Evolutionary conservation across 441 rosid species (phyloP).

Genomic region (Monsonia emarginata): DNA sequence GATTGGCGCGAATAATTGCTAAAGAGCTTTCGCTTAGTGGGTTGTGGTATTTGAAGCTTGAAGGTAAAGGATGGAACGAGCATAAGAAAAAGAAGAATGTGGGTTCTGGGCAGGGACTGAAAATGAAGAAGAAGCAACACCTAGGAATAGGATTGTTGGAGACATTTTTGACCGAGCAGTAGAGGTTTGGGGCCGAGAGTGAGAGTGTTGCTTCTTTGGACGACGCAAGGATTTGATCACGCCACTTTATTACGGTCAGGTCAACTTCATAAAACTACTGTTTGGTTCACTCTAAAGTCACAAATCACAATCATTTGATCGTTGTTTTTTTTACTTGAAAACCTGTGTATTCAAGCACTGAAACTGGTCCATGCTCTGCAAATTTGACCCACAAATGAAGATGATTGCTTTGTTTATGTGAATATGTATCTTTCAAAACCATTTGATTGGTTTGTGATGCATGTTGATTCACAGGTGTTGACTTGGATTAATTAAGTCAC

Average conservation of each 20-base stretch:
- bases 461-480: background rate
- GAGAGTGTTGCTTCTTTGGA: background rate
- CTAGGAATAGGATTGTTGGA: background rate
- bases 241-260: too few relatives aligned
- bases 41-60: slow-evolving; percentile 2
- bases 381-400: background rate
- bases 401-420: background rate
- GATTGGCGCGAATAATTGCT: background rate
- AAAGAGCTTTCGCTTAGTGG: background rate
- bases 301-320: too few relatives aligned
- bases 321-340: too few relatives aligned
- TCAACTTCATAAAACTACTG: too few relatives aligned
- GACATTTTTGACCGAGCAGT: background rate
- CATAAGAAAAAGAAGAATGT: slow-evolving; percentile 1
- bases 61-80: background rate
- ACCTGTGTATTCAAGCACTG: too few relatives aligned
- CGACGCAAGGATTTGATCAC: too few relatives aligned
- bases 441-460: background rate
- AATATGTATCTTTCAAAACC: background rate
- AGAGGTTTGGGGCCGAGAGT: background rate
- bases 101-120: background rate
- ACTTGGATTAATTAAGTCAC: background rate
- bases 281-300: too few relatives aligned
- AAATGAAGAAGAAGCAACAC: background rate
- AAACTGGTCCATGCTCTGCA: too few relatives aligned